These are phyloP conservation scores for Lipomyces anomalus DNA, from an alignment of 805 yeast genomes.

Conservation along the genomic window DNA sequence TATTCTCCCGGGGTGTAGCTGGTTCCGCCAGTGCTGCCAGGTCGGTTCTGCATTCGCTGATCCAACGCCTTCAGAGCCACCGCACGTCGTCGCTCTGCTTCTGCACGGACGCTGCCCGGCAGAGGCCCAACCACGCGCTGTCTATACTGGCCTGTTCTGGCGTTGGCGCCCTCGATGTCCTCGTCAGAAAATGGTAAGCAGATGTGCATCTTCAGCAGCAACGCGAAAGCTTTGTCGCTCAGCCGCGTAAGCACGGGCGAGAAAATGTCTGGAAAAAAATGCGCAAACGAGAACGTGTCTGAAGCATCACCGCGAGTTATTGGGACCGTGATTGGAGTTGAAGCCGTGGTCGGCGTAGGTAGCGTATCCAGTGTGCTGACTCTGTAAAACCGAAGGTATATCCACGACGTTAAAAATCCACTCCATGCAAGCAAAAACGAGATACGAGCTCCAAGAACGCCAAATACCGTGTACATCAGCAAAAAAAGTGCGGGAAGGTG, in stretches of 20 bases:
- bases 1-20: background rate
- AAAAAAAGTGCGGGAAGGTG: conserved; percentile 40
- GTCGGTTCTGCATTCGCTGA: conserved; percentile 15
- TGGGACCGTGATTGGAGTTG: background rate
- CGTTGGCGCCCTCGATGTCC: conserved; percentile 21
- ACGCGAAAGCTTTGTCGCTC: conserved; percentile 2
- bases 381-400: conserved; percentile 64
- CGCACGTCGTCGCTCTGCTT: conserved; percentile 34
- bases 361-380: conserved; percentile 9
- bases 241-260: conserved; percentile 33
- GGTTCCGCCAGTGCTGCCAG: background rate
- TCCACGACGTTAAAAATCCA: conserved; percentile 64
- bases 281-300: conserved; percentile 76
- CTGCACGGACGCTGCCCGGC: conserved; percentile 30
- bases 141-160: conserved; percentile 18
- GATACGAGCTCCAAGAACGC: conserved; percentile 31
- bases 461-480: conserved; percentile 28
- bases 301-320: conserved; percentile 74
- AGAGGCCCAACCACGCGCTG: conserved; percentile 23
- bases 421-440: conserved; percentile 29
- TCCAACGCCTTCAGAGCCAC: conserved; percentile 35
- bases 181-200: conserved; percentile 21
- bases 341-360: conserved; percentile 17
- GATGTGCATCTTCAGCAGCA: conserved; percentile 14
- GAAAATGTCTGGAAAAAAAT: conserved; percentile 68